Base-by-base conservation (phyloP, 2,329 filamentous ascomycete species). In the Raffaelea arxii region DNA sequence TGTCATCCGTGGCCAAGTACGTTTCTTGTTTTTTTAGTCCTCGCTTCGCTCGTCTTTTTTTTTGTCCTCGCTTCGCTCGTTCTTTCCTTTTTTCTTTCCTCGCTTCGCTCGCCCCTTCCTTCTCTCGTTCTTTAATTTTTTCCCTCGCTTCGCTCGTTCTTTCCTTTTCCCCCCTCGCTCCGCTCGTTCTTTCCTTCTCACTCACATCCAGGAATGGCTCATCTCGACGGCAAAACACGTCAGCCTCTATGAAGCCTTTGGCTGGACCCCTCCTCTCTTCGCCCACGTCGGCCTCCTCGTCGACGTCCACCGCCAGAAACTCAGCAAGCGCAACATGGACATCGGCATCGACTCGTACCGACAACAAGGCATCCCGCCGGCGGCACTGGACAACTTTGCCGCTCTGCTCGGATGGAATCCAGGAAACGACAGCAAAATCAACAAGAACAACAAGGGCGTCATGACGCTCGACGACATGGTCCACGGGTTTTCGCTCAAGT, bases 321-420 rank as follows among this genome's bases (percentile, higher is more conserved):
- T 92, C 39, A 96, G 90, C 67, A 98, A 98, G 66, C 80, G 92
- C 35, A 83, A 88, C 44, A 68, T 70, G 46, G 70, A 75, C 51
- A 67, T 78, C 12, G 63, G 66, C 47, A 62, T 75, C 25, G 64
- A 68, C 3, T 70, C 68, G 11, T 82, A 78, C 57, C 64, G 69
- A 39, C 59, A 69, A 19, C 59, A 65, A 16, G 64, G 65, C 6
- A 58, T 71, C 24, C 64, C 76, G 4, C 75, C 76, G 4, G 62
- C 66, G 27, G 69, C 75, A 3, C 59, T 79, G n/a, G 67, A 74
- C 25, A 94, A 96, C 60, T 97, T 94, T 69, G 79, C 90, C 7
- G 83, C 86, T 1, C 71, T 97, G 16, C 70, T 96, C 2, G 89
- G 89, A 22, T 94, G 89, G 88, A 85, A 80, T 24, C 83, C 89